Base-by-base conservation (phyloP, 345 rosid genomes). In the Eucalyptus rudis region DNA sequence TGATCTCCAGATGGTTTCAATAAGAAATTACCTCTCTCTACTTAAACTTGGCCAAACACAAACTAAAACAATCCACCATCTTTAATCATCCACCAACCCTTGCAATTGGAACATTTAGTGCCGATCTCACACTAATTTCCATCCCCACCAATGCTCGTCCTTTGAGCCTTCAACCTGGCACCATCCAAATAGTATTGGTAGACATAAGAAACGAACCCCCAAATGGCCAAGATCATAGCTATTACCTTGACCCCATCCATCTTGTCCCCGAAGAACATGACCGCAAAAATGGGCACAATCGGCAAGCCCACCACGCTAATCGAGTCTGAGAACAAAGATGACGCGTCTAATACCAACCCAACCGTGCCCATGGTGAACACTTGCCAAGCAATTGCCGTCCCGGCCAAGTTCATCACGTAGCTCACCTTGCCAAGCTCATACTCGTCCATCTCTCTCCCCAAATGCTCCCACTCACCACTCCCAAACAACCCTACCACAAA, bases 191-290 rank as follows among this genome's bases (percentile, higher is more conserved):
- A 92, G 19, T 93, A 91, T 88, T 93, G 94, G 89, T 92, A 93
- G 13, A 86, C 85, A 80, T 92, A 94, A 2, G 93, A 93, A 79
- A 90, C 27, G 47, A 92, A 92, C 25, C 94, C 96, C 96, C 93
- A 92, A 25, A 92, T 36, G 86, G 93, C 93, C 89, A 93, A 56
- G 47, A 90, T 86, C 90, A 94, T 87, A 15, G 95, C 87, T 27
- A 92, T 50, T 10, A 49, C 90, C 87, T 94, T 94, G 1, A 91
- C 20, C 9, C 93, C 94, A 25, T 89, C 89, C 92, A 94, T 90
- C 56, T 87, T 89, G 24, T 94, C 96, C 10, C 90, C 79, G 87
- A 92, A 93, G 86, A 93, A 81, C 64, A 93, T 51, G 76, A 92
- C 93, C 2, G 95, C 94, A 4, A 92, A 3, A 36, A 92, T 80